These are phyloP conservation scores for Talaromyces sp. DNA, from an alignment of 2,329 filamentous ascomycete species.

Conservation along the genomic window DNA sequence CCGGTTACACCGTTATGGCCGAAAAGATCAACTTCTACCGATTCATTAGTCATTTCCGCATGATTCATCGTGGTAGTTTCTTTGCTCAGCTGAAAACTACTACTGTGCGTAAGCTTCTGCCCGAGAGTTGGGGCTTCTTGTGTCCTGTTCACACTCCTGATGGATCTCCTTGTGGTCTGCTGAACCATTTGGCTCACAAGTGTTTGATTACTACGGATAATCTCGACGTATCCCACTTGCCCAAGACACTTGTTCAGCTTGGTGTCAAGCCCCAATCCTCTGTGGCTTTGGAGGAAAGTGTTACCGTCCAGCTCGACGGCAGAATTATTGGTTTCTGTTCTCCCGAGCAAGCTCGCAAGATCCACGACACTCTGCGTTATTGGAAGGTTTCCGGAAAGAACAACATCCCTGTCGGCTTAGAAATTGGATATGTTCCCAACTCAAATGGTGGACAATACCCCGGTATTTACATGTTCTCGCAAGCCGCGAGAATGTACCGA, in stretches of 20 bases:
- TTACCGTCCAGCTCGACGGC: slow-evolving; percentile 88
- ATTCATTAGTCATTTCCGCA: slow-evolving; percentile 98
- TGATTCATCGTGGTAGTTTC: slow-evolving; percentile 98
- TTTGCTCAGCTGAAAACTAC: slow-evolving; percentile 98
- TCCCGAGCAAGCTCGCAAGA: slow-evolving; percentile 76
- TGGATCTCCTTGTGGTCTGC: slow-evolving; percentile 87
- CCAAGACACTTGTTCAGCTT: slow-evolving; percentile 73
- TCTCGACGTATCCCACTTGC: slow-evolving; percentile 74
- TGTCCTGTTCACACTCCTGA: slow-evolving; percentile 98
- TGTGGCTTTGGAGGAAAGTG: slow-evolving; percentile 77
- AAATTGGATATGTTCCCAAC: slow-evolving; percentile 87
- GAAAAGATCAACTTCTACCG: slow-evolving; percentile 99
- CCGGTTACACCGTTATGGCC: slow-evolving; percentile 93
- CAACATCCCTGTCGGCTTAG: slow-evolving; percentile 77
- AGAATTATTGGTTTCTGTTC: slow-evolving; percentile 87
- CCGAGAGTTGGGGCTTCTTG: slow-evolving; percentile 97
- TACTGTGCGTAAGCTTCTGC: slow-evolving; percentile 89
- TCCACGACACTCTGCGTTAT: slow-evolving; percentile 84
- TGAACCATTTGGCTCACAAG: slow-evolving; percentile 95
- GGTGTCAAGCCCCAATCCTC: slow-evolving; percentile 77
- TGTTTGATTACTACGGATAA: slow-evolving; percentile 81
- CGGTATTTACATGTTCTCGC: slow-evolving; percentile 89
- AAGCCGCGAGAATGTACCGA: slow-evolving; percentile 81
- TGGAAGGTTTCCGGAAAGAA: slow-evolving; percentile 93
- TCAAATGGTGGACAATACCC: slow-evolving; percentile 94